phyloP scores from a whole-genome alignment of 2,329 filamentous ascomycete species.

The Pseudogymnoascus sp. region DNA sequence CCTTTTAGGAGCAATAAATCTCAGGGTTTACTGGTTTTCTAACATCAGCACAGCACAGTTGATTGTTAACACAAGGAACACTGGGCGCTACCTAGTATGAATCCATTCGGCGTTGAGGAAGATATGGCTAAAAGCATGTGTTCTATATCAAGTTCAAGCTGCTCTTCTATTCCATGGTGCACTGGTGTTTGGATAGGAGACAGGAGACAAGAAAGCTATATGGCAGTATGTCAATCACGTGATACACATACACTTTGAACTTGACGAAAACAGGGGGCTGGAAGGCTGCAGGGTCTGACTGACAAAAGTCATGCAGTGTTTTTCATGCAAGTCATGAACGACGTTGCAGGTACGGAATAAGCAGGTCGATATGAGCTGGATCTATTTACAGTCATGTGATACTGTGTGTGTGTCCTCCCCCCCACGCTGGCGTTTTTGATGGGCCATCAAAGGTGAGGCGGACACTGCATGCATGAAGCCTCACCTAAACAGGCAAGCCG shows the following conservation, averaged over 20 bases:
- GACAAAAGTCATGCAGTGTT: neutral
- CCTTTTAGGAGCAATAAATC: neutral
- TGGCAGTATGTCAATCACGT: neutral
- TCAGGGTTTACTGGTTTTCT: neutral
- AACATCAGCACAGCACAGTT: neutral
- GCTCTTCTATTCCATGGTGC: no score
- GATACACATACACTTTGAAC: neutral
- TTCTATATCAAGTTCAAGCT: neutral
- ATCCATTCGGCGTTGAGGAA: neutral
- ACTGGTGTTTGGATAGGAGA: neutral
- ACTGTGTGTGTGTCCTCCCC: neutral
- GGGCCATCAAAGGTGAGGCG: neutral
- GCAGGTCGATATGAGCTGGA: neutral
- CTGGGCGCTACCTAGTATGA: neutral
- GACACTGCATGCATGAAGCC: neutral
- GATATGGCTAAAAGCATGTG: neutral
- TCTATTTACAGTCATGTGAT: neutral
- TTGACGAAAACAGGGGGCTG: neutral
- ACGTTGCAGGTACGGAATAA: conserved; percentile 10
- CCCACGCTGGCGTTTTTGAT: neutral
- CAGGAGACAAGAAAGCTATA: neutral
- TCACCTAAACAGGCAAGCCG: conserved; percentile 3
- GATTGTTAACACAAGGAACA: neutral
- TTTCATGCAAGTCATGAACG: conserved; percentile 12
- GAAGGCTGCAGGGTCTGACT: neutral